phyloP scores from a whole-genome alignment of 768 basidiomycete genomes.

The Austroboletus eburneus region DNA sequence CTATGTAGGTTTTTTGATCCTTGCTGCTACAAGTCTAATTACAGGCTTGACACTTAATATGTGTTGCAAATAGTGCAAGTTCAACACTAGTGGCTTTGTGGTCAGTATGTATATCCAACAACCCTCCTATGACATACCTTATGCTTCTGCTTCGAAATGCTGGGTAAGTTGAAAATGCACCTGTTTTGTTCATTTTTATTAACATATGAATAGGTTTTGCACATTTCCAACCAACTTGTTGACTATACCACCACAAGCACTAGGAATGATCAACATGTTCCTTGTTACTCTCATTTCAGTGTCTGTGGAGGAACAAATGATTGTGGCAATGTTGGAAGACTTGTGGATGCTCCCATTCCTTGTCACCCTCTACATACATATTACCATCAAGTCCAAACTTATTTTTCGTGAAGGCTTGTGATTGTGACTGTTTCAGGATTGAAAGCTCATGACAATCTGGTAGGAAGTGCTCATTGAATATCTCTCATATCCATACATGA shows the following conservation, averaged over 20 bases:
- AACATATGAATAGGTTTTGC: constrained; percentile 38
- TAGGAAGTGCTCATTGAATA: constrained; percentile 43
- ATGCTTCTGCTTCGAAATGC: constrained; percentile 53
- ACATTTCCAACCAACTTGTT: constrained; percentile 63
- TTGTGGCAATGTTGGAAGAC: constrained; percentile 50
- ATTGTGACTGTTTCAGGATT: not conserved
- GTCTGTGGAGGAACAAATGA: constrained; percentile 47
- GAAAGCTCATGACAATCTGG: too few relatives aligned
- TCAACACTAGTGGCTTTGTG: constrained; percentile 48
- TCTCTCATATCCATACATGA: constrained; percentile 41
- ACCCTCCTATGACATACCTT: constrained; percentile 51
- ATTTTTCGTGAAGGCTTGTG: constrained; percentile 40
- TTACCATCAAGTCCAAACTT: constrained; percentile 47
- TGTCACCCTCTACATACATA: constrained; percentile 48
- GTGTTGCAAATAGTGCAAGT: too few relatives aligned
- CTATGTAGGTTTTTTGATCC: too few relatives aligned
- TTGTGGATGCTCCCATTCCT: constrained; percentile 62
- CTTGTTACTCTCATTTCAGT: constrained; percentile 49
- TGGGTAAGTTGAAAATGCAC: constrained; percentile 33
- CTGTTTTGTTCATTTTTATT: not conserved
- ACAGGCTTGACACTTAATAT: too few relatives aligned
- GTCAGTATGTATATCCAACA: constrained; percentile 48
- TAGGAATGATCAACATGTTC: constrained; percentile 52
- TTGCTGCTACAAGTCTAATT: too few relatives aligned
- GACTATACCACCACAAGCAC: constrained; percentile 51